phyloP scores from a whole-genome alignment of 2,329 filamentous ascomycete species.

The Botrytis tulipae region DNA sequence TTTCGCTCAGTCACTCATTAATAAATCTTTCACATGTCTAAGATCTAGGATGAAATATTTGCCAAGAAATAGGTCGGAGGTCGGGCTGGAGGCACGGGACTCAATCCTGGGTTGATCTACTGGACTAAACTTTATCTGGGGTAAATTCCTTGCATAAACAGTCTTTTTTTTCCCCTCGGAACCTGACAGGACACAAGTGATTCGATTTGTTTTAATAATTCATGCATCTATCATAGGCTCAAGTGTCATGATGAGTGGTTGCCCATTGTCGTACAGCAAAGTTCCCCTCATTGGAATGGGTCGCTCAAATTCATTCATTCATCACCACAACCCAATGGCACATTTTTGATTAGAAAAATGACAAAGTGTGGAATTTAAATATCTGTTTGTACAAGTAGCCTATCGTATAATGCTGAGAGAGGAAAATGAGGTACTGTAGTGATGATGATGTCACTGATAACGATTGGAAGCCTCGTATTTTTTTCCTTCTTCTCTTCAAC shows the following conservation, averaged over 20 bases:
- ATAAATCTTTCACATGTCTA: conserved; percentile 15
- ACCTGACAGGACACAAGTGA: background rate
- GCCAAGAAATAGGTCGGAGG: conserved; percentile 2
- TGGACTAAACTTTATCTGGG: conserved; percentile 19
- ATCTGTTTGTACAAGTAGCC: background rate
- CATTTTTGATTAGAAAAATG: background rate
- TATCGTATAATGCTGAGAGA: background rate
- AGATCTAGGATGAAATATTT: conserved; percentile 1
- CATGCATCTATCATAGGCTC: background rate
- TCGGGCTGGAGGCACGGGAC: conserved; percentile 14
- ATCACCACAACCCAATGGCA: background rate
- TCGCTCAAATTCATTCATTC: background rate
- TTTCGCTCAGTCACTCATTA: background rate
- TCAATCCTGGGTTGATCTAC: background rate
- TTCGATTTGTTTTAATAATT: conserved; percentile 1
- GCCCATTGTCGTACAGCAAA: background rate
- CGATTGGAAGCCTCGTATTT: background rate
- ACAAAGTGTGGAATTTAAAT: background rate
- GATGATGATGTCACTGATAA: background rate
- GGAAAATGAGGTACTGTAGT: background rate
- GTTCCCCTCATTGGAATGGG: background rate
- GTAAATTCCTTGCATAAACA: background rate
- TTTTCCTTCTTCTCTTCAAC: background rate
- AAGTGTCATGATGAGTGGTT: background rate
- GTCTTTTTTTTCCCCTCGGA: background rate